Base-by-base conservation (phyloP, 1,139 yeast genomes). In the Debaryomyces subglobosus region DNA sequence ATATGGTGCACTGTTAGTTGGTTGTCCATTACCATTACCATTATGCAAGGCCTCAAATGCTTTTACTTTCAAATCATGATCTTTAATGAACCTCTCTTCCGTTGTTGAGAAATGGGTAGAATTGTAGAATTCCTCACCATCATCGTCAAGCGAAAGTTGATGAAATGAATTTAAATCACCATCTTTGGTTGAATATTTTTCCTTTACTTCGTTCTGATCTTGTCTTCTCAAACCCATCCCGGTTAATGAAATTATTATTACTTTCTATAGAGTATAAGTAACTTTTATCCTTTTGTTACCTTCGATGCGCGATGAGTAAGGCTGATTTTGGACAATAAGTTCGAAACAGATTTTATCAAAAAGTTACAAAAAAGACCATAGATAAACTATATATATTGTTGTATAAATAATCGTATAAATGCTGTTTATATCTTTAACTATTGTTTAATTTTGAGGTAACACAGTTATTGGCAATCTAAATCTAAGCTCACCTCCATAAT, bases 11-110 rank as follows among this genome's bases (percentile, higher is more conserved):
- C 8, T 46, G 54, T 44, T 49, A 54, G 18, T 51, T 53, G 54
- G 56, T 21, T 63, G 59, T 10, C 65, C 61, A 32, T 52, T 55
- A 18, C 56, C 43, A 27, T 57, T 46, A 47, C 53, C 61, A 57
- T 44, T 55, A 44, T 73, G 77, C 43, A 81, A 68, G 5, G 84
- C 84, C 55, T 79, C 82, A 51, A 87, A 73, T 0, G 94, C 89
- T 54, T 79, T 76, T 47, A 83, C 65, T 60, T 86, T 87, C 55
- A 90, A 85, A 55, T 86, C 91, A 52, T 86, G 84, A 49, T 85
- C 90, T 61, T 80, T 81, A 59, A 85, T 73, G 59, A 77, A 74
- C 59, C 76, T 77, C 57, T 88, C 95, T 58, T 89, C 92, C 2
- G 84, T 79, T 49, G 85, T 77, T 1, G 92, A 82, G 59, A 73